phyloP scores from a whole-genome alignment of 1,139 yeast species.

The Spencermartinsiella ligniputridi region DNA sequence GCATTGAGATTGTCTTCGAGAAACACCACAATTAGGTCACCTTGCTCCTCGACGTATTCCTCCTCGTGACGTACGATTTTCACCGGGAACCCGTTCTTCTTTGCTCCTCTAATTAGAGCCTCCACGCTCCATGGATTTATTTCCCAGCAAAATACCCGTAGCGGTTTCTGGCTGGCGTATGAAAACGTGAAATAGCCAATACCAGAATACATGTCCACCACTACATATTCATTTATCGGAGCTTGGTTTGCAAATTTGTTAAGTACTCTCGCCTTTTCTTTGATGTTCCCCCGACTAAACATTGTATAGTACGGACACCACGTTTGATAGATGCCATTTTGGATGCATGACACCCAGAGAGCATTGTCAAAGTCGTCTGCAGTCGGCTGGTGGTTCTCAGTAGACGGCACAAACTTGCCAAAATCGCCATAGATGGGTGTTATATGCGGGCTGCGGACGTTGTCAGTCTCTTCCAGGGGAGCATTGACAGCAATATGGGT shows the following conservation, averaged over 20 bases:
- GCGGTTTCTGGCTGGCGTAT: constrained; percentile 54
- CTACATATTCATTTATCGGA: constrained; percentile 38
- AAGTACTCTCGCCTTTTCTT: constrained; percentile 66
- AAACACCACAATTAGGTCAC: constrained; percentile 43
- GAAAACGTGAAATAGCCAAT: constrained; percentile 81
- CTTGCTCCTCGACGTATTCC: constrained; percentile 24
- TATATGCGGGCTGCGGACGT: constrained; percentile 61
- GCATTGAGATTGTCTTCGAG: constrained; percentile 59
- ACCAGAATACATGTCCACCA: constrained; percentile 75
- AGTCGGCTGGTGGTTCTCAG: constrained; percentile 39
- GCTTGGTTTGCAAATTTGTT: constrained; percentile 29
- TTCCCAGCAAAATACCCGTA: constrained; percentile 69
- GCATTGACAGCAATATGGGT: constrained; percentile 70
- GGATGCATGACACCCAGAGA: constrained; percentile 69
- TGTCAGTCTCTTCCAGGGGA: constrained; percentile 57
- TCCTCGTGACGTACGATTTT: constrained; percentile 37
- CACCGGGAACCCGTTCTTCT: constrained; percentile 41
- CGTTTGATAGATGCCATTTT: constrained; percentile 70
- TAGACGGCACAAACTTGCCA: constrained; percentile 40
- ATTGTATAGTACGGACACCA: constrained; percentile 87
- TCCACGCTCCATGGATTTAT: constrained; percentile 80
- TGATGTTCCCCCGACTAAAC: constrained; percentile 87
- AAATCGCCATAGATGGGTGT: constrained; percentile 62
- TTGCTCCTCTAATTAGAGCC: constrained; percentile 59
- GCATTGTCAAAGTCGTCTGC: constrained; percentile 44